Evolutionary conservation across 345 rosid genomes (phyloP).

Genomic region (Populus euphratica): DNA sequence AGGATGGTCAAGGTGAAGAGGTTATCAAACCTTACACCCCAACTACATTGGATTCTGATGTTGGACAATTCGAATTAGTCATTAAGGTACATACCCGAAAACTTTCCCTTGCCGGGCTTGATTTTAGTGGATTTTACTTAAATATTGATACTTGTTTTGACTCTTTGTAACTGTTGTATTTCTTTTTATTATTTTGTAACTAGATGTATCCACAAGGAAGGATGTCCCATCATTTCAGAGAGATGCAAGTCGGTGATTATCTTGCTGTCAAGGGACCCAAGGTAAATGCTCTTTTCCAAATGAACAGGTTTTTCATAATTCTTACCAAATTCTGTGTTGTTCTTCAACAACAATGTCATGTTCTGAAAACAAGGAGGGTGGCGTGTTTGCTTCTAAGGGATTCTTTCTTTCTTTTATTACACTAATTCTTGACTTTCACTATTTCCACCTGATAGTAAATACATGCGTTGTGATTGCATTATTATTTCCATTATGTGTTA

Average conservation of each 20-base stretch:
- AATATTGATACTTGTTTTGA: background rate
- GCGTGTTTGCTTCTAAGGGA: background rate
- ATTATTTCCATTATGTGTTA: background rate
- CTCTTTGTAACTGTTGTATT: background rate
- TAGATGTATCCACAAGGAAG: conserved; percentile 99
- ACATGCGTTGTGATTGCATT: background rate
- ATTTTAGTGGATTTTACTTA: background rate
- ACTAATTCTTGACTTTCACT: background rate
- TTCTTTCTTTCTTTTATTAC: too few relatives aligned
- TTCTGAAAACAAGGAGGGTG: background rate
- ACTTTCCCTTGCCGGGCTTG: conserved; percentile 14
- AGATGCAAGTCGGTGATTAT: conserved; percentile 77
- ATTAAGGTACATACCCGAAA: conserved; percentile 56
- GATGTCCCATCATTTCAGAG: conserved; percentile 98
- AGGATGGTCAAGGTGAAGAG: conserved; percentile 79
- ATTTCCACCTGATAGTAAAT: too few relatives aligned
- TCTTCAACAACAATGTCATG: background rate
- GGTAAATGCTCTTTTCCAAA: conserved; percentile 40
- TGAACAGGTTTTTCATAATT: background rate
- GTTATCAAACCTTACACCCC: conserved; percentile 95
- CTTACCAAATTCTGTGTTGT: background rate
- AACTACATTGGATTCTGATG: conserved; percentile 86
- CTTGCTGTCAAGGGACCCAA: conserved; percentile 96
- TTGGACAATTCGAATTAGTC: conserved; percentile 79
- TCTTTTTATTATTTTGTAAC: conserved; percentile 11